Evolutionary conservation across 2,329 filamentous ascomycete genomes (phyloP), one percentile per base, ranked within the genome.

Genomic region (Hirsutella rhossiliensis): DNA sequence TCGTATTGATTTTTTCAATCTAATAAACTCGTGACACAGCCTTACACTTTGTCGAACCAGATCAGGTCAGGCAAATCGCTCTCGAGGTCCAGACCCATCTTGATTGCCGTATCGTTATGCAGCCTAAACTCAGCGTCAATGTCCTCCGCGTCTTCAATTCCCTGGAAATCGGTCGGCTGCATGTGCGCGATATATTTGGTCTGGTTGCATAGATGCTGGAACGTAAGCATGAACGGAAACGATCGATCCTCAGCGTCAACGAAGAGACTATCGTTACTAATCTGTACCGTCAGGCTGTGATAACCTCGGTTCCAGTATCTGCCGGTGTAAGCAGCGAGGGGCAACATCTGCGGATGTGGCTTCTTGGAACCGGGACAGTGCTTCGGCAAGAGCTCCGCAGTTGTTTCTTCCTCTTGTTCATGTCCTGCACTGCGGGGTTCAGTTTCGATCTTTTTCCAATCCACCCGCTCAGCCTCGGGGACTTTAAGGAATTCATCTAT

Each of bases 211-310:
- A 48, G 34, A 9, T 56, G 54, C 0, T 50, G 27, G 32, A 61
- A 51, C 0, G 37, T 45, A 0, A 56, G 42, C 0, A 49, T 59
- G 27, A 58, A 58, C 1, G 50, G 55, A 40, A 56, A 46, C 0
- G 58, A 58, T 2, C 56, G 53, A 28, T 59, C 56, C 17, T 44
- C 47, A 2, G 55, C 55, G 8, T 59, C 54, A 5, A 60, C 48
- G 17, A 52, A 55, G 0, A 58, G 44, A 1, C 13, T 20, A 0
- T 45, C 45, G 3, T 52, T 42, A 23, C 44, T 52, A 12, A 50
- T 39, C 20, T 56, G 42, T 0, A 60, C 49, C 0, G 11, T 43
- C 42, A 61, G 47, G 2, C 31, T 40, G n/a, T 42, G 51, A 42
- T 59, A 61, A 1, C 59, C 57, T 1, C 45, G 37, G 17, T 56